Conservation (phyloP, 345 rosid species). For the Anastatica hierochuntica region DNA sequence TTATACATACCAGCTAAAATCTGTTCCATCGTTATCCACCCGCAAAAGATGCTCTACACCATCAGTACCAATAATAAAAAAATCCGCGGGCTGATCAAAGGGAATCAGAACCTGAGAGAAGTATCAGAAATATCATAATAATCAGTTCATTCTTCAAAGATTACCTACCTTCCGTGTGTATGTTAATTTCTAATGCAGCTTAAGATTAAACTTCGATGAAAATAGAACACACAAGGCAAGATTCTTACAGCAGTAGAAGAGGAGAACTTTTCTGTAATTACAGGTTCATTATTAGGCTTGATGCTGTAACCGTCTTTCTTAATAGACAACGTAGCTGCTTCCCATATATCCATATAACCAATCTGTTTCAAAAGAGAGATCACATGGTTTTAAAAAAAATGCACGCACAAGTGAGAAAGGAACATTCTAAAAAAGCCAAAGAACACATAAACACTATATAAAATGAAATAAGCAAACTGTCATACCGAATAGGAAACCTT, state of each 20-base stretch:
- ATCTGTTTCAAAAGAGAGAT: slow-evolving; percentile 36
- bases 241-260: slow-evolving; percentile 49
- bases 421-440: slow-evolving; percentile 4
- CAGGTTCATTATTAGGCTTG: slow-evolving; percentile 42
- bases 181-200: no score
- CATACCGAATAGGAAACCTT: slow-evolving; percentile 60
- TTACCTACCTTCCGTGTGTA: no score
- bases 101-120: slow-evolving; percentile 58
- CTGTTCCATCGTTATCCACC: slow-evolving; percentile 40
- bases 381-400: background rate
- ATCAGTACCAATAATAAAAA: slow-evolving; percentile 43
- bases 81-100: slow-evolving; percentile 48
- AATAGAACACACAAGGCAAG: background rate
- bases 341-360: slow-evolving; percentile 67
- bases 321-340: slow-evolving; percentile 67
- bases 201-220: background rate
- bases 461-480: slow-evolving; percentile 5
- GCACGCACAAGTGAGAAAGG: slow-evolving; percentile 3
- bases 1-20: slow-evolving; percentile 49
- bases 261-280: slow-evolving; percentile 63
- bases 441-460: background rate
- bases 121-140: background rate
- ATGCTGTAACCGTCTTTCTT: slow-evolving; percentile 78
- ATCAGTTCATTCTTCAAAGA: slow-evolving; percentile 7
- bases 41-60: slow-evolving; percentile 44